A percentile compares a stretch with the other conserved stretches of the same genome.
Evolutionary conservation across 805 yeast species (phyloP).

Genomic region (Saccharomycopsis fibuligera): DNA sequence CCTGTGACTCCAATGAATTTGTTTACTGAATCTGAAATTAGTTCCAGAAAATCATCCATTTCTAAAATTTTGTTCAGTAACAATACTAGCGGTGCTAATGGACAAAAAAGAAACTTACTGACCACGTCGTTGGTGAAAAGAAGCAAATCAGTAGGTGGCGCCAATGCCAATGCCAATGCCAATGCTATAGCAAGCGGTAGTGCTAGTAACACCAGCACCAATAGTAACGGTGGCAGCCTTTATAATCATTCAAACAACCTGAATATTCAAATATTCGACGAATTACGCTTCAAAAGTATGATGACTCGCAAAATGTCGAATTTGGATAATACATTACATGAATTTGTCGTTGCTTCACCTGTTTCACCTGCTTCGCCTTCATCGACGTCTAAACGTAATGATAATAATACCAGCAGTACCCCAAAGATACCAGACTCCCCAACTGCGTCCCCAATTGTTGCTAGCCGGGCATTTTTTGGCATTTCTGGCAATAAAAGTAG

Average conservation of each 20-base stretch:
- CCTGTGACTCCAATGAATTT: not conserved
- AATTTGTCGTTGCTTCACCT: not conserved
- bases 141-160: not conserved
- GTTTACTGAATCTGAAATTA: not conserved
- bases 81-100: not conserved
- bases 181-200: too few species aligned
- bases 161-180: not conserved
- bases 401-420: not conserved
- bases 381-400: too few species aligned
- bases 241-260: slow-evolving; percentile 14
- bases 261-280: slow-evolving; percentile 13
- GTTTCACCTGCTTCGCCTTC: too few species aligned
- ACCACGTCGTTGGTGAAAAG: slow-evolving; percentile 2
- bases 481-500: too few species aligned
- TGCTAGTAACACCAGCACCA: too few species aligned
- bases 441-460: slow-evolving; percentile 12
- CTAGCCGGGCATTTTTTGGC: not conserved
- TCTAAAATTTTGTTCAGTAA: slow-evolving; percentile 7
- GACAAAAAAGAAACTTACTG: not conserved
- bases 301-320: slow-evolving; percentile 14
- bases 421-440: slow-evolving; percentile 15
- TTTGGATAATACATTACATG: slow-evolving; percentile 11
- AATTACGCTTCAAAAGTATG: slow-evolving; percentile 12
- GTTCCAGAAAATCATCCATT: slow-evolving; percentile 10
- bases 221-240: too few species aligned